Conservation (phyloP, 257 asterid species). For the Marsdenia floribunda region DNA sequence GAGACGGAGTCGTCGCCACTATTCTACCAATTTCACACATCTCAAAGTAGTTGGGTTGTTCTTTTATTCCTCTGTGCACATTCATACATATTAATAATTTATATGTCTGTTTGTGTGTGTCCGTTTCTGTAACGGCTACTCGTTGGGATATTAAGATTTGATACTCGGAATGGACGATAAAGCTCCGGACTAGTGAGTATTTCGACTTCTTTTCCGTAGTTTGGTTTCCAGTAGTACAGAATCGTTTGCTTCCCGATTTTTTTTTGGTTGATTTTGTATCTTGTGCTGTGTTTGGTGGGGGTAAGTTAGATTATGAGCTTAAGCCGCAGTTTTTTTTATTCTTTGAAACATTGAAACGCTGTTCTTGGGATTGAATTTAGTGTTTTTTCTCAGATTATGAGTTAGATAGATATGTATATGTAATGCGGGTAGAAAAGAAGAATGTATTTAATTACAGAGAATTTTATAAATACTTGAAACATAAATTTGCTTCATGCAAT, state of each 20-base stretch:
- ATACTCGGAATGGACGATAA: conserved; percentile 11
- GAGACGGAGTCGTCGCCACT: neutral
- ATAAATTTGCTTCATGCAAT: neutral
- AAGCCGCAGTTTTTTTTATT: neutral
- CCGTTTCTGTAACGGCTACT: conserved; percentile 14
- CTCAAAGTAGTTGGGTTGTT: conserved; percentile 1
- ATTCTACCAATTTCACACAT: conserved; percentile 14
- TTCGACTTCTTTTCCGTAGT: neutral
- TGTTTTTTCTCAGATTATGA: neutral
- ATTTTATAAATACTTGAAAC: neutral
- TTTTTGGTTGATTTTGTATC: neutral
- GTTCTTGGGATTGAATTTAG: neutral
- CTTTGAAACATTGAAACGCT: neutral
- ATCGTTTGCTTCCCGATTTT: neutral
- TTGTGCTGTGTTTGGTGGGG: neutral
- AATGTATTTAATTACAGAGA: neutral
- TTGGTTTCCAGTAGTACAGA: neutral
- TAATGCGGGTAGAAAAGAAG: neutral
- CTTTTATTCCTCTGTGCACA: neutral
- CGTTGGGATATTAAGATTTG: neutral
- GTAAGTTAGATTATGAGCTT: neutral
- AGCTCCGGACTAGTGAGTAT: conserved; percentile 9
- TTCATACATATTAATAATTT: neutral
- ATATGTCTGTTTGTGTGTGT: neutral
- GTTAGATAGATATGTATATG: neutral